Base-by-base conservation (phyloP, 2,329 filamentous ascomycete species). In the Microsporum ferrugineum region DNA sequence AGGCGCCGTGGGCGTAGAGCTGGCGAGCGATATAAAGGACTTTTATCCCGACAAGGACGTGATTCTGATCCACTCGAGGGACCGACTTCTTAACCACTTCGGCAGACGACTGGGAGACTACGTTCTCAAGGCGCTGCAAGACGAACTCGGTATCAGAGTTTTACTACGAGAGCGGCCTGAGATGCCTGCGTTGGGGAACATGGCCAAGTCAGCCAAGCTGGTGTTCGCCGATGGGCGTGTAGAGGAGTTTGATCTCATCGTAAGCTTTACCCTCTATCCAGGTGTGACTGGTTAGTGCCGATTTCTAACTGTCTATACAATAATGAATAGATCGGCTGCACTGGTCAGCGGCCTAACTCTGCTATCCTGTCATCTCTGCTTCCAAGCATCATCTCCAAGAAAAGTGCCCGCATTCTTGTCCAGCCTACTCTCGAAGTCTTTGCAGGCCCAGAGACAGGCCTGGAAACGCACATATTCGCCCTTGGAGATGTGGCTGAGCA, bases 1-100 rank as follows among this genome's bases (percentile, higher is more conserved):
- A 1, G 61, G 87, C 57, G 89, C 88, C 5, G 88, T 91, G 0
- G 89, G 89, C 6, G 85, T 91, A 60, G 88, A 92, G 71, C 90
- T 92, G 80, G 88, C 89, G 0, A 84, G 87, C 1, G 88, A 94
- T 74, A 77, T 91, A 60, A 91, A 91, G 73, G 71, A 82, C 53
- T 76, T 84, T 29, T 80, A 86, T 63, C 88, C 89, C 0, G 68
- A 80, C 8, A 76, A 84, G 60, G 80, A 81, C 45, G 85, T 92
- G n/a, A 88, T 84, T 0, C 80, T 94, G 1, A 82, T 89, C 3
- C 89, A 92, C 71, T 91, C 88, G 2, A 79, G 87, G 23, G 77
- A 81, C 31, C 82, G 82, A 67, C 80, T 92, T 1, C 78, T 58
- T 3, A 29, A 4, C 27, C 31, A 60, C 31, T 70, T 69, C 57